A percentile compares a stretch with the other conserved stretches of the same genome.
These are phyloP conservation scores for Parietichytrium sp. DNA, from an alignment of 108 stramenopile species.

Conservation along the genomic window DNA sequence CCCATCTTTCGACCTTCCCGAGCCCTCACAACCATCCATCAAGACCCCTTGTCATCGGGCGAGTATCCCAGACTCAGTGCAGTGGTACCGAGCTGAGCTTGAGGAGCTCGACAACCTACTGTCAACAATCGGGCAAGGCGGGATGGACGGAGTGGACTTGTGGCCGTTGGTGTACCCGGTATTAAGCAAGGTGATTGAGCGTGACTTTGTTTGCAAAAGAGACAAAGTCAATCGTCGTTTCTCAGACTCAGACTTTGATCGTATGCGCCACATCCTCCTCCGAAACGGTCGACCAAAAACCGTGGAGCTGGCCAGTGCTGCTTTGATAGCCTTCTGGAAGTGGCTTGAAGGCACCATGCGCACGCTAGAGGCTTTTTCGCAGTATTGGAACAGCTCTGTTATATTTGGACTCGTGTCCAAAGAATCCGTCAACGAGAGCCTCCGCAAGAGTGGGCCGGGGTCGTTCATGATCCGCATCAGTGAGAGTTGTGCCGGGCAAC, in stretches of 20 bases:
- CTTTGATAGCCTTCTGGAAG: neutral
- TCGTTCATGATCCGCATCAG: slow-evolving; percentile 9
- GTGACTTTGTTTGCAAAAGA: too few relatives aligned
- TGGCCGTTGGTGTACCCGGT: too few relatives aligned
- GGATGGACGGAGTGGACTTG: too few relatives aligned
- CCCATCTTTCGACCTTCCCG: too few relatives aligned
- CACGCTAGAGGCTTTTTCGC: neutral
- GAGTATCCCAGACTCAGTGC: too few relatives aligned
- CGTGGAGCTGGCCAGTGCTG: neutral
- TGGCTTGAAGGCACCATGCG: neutral
- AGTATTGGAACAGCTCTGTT: slow-evolving; percentile 5
- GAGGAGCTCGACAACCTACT: too few relatives aligned
- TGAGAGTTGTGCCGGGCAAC: neutral
- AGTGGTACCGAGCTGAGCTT: too few relatives aligned
- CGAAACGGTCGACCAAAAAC: neutral
- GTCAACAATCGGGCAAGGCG: too few relatives aligned
- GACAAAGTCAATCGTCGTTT: neutral
- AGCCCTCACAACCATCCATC: too few relatives aligned
- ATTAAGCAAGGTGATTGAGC: too few relatives aligned
- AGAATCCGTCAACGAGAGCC: slow-evolving; percentile 2
- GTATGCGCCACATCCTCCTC: neutral
- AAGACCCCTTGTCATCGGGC: too few relatives aligned
- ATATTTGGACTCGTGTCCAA: slow-evolving; percentile 25
- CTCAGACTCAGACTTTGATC: neutral
- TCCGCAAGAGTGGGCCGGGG: neutral